Evolutionary conservation across 129 eudicot species (phyloP).

Genomic region (Ambrosia artemisiifolia): DNA sequence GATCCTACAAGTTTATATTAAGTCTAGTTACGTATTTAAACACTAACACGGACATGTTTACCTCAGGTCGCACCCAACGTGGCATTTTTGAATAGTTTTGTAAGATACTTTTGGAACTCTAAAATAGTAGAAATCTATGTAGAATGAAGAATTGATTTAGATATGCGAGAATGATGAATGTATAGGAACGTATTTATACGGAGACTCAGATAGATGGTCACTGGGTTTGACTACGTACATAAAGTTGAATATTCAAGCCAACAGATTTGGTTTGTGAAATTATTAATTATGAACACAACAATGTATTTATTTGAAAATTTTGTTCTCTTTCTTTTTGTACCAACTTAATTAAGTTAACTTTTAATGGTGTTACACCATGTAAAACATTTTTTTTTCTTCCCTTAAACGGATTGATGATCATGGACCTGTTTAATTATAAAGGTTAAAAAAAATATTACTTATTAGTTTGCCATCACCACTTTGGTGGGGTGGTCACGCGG

Average conservation of each 20-base stretch:
- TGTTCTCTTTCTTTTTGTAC: no score
- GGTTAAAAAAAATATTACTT: no score
- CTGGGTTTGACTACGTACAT: constrained; percentile 28
- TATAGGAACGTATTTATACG: constrained; percentile 10
- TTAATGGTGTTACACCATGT: no score
- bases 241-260: constrained; percentile 23
- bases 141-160: background rate
- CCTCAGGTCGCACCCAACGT: constrained; percentile 95
- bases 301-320: background rate
- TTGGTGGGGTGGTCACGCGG: no score
- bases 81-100: constrained; percentile 40
- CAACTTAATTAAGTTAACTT: no score
- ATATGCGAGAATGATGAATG: constrained; percentile 6
- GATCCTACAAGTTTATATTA: background rate
- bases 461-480: no score
- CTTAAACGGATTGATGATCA: no score
- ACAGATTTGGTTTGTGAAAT: constrained; percentile 22
- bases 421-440: no score
- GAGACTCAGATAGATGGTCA: background rate
- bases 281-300: background rate
- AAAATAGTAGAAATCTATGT: background rate
- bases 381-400: background rate
- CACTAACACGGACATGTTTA: constrained; percentile 13
- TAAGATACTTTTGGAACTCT: background rate
- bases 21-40: background rate